Conservation (phyloP, 257 asterid genomes). For the Solanum neorickii region DNA sequence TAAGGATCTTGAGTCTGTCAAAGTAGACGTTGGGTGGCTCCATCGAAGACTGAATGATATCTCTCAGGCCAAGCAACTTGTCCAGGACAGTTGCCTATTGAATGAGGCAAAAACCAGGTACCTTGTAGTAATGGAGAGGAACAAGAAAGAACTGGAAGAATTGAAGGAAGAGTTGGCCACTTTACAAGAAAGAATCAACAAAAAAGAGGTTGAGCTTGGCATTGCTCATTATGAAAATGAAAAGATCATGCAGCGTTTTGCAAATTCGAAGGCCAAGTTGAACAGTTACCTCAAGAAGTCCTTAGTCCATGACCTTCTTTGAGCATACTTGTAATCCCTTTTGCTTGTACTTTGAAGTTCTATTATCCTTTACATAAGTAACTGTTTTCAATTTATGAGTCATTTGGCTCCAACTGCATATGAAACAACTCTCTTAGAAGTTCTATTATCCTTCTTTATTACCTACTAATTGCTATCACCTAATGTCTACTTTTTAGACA, state of each 20-base stretch:
- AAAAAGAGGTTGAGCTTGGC: neutral
- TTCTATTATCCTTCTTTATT: neutral
- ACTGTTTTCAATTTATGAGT: neutral
- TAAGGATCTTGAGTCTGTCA: neutral
- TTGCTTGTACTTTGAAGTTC: neutral
- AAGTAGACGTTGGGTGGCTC: slow-evolving; percentile 9
- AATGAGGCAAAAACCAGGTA: neutral
- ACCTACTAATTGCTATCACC: neutral
- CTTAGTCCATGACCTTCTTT: neutral
- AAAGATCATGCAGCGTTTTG: neutral
- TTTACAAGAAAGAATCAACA: neutral
- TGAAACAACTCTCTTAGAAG: neutral
- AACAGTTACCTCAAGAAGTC: neutral
- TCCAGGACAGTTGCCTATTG: neutral
- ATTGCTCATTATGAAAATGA: neutral
- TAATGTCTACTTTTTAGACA: neutral
- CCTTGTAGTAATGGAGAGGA: neutral
- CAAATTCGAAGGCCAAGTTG: neutral
- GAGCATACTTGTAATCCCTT: neutral
- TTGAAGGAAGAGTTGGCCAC: neutral
- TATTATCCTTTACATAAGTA: neutral
- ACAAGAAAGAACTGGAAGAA: neutral
- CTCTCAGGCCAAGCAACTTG: neutral
- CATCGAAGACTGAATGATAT: neutral
- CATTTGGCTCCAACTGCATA: neutral